Evolutionary conservation across 495 filamentous ascomycete species (phyloP), one percentile per base, ranked within the genome.

Genomic region (Hypoxylon cercidicola): DNA sequence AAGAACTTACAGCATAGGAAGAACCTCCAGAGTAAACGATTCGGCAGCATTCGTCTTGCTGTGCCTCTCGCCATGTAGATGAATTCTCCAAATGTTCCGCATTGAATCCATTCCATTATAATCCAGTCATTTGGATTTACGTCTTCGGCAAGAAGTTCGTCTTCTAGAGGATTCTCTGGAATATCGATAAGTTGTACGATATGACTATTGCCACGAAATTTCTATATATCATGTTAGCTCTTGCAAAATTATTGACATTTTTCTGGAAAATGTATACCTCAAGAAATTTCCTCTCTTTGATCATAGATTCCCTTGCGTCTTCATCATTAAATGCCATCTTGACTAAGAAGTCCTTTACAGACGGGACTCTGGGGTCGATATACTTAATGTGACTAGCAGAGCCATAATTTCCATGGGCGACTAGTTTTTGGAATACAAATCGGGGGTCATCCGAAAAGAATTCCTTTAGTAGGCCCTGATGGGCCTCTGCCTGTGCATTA

Each of bases 151-250:
- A 21, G 43, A 4, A 46, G 11, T 5, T 1, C 2, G n/a, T 9
- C 7, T 21, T 46, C 18, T 25, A 46, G 9, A 46, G 20, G 19
- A 25, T 21, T 25, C 7, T 25, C 19, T 46, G 43, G 43, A 25
- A 23, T 13, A 12, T 46, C 8, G 19, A 46, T 11, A 25, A 25
- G 18, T 19, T 46, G 43, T 25, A 46, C 43, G 18, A 46, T 46
- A 13, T 46, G 43, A 3, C 7, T 10, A 46, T 21, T 25, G 18
- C 19, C 43, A 1, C 19, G 19, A 3, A 46, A 11, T n/a, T 18
- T 46, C 43, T 46, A n/a, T 25, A 25, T 46, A 13, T 46, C 10
- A 46, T 23, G 43, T 46, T 18, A 46, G 43, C 20, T 46, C 20
- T 11, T 23, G 19, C 13, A 12, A 11, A 23, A 2, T 46, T 2